These are phyloP conservation scores for Trichoderma endophyticum DNA, from an alignment of 2,329 filamentous ascomycete species.

Conservation along the genomic window DNA sequence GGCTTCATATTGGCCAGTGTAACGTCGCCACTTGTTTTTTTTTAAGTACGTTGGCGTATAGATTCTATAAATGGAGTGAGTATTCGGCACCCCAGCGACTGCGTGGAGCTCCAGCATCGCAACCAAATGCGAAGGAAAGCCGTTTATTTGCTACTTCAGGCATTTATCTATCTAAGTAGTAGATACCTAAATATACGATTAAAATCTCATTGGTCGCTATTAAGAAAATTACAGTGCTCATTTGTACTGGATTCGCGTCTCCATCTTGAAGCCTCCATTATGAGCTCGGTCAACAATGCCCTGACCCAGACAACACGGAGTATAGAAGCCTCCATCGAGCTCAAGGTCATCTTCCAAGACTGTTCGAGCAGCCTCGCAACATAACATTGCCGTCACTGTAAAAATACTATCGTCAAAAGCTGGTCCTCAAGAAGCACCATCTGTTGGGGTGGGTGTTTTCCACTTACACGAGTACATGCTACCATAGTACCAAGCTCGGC, in stretches of 20 bases:
- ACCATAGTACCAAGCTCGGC: slow-evolving; percentile 55
- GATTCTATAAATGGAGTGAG: too few relatives aligned
- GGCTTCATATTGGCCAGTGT: too few relatives aligned
- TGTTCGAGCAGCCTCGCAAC: slow-evolving; percentile 62
- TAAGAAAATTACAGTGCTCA: background rate
- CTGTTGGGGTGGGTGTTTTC: background rate
- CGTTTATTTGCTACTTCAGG: too few relatives aligned
- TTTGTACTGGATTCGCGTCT: slow-evolving; percentile 43
- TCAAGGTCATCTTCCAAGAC: slow-evolving; percentile 61
- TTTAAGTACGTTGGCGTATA: too few relatives aligned
- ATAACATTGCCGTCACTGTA: slow-evolving; percentile 61
- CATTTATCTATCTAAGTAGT: too few relatives aligned
- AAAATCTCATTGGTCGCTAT: background rate
- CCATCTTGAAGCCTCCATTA: slow-evolving; percentile 60
- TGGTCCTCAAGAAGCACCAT: background rate
- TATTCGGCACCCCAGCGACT: too few relatives aligned
- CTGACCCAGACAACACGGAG: slow-evolving; percentile 68
- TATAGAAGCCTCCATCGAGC: slow-evolving; percentile 66
- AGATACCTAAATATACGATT: background rate
- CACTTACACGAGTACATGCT: slow-evolving; percentile 63
- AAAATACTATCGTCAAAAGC: slow-evolving; percentile 8
- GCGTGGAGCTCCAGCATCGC: too few relatives aligned
- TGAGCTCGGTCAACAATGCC: slow-evolving; percentile 61
- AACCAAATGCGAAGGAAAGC: too few relatives aligned
- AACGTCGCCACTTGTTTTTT: too few relatives aligned